Conservation (phyloP, 129 eudicot genomes). For the Pittosporum tobira region DNA sequence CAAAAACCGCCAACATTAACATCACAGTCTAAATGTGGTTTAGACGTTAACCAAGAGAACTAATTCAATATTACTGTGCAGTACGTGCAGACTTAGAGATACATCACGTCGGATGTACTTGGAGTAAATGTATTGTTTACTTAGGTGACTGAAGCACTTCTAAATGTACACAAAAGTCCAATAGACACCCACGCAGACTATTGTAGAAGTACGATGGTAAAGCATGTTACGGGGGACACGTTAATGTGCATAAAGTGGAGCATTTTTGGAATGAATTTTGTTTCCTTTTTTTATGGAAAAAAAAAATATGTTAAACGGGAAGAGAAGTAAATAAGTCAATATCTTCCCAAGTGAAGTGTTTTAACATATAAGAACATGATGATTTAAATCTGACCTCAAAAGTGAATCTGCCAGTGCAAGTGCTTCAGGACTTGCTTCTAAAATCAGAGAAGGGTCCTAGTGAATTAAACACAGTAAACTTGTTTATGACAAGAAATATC, state of each 20-base stretch:
- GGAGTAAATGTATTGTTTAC: not conserved
- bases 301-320: no score
- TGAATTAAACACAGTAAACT: slow-evolving; percentile 13
- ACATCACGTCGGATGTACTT: not conserved
- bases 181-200: no score
- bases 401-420: slow-evolving; percentile 77
- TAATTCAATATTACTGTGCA: not conserved
- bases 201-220: no score
- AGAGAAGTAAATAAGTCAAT: not conserved
- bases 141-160: not conserved
- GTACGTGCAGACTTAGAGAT: not conserved
- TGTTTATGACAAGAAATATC: slow-evolving; percentile 1
- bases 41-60: not conserved
- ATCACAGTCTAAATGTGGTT: no score
- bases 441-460: slow-evolving; percentile 79
- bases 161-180: no score
- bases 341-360: not conserved
- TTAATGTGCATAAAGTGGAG: no score
- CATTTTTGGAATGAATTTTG: no score
- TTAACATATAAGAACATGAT: not conserved
- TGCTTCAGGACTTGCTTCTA: slow-evolving; percentile 71
- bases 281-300: no score
- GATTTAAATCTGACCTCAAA: slow-evolving; percentile 48
- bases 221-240: no score
- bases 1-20: no score